A percentile compares a stretch with the other conserved stretches of the same genome.
Conservation (phyloP, 768 basidiomycete species). For the Astraeus odoratus region DNA sequence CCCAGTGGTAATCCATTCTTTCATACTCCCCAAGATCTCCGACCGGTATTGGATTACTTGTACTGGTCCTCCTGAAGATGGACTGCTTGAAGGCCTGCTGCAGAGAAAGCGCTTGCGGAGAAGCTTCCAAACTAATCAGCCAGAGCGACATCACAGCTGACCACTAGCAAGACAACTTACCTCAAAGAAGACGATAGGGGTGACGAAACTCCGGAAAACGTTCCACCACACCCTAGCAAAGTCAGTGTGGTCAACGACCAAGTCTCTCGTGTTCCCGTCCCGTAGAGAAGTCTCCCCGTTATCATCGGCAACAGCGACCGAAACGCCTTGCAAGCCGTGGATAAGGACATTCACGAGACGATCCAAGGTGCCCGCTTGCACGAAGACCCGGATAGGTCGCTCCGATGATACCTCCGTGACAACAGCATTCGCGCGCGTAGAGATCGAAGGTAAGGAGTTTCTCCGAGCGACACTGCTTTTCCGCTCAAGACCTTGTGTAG, state of each 20-base stretch:
- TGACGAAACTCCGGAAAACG: constrained; percentile 74
- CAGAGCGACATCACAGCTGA: not conserved
- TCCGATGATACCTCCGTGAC: constrained; percentile 60
- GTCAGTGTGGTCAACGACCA: constrained; percentile 66
- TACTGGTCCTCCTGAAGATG: constrained; percentile 36
- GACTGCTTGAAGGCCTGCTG: constrained; percentile 36
- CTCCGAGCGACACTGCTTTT: constrained; percentile 69
- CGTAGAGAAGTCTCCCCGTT: constrained; percentile 78
- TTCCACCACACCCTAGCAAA: constrained; percentile 81
- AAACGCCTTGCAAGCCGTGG: constrained; percentile 69
- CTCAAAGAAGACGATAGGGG: constrained; percentile 80
- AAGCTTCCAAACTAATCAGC: constrained; percentile 37
- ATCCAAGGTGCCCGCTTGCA: constrained; percentile 74
- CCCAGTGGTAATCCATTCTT: constrained; percentile 66
- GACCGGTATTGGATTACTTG: constrained; percentile 46
- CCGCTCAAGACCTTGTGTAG: constrained; percentile 64
- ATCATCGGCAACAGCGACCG: constrained; percentile 78
- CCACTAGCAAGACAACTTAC: constrained; percentile 32
- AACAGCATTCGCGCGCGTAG: constrained; percentile 51
- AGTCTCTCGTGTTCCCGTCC: constrained; percentile 65
- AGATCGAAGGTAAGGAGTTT: constrained; percentile 74
- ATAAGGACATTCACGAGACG: constrained; percentile 68
- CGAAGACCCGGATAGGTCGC: constrained; percentile 65
- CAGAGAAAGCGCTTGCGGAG: constrained; percentile 68
- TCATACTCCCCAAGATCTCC: constrained; percentile 57